Conservation (phyloP, 768 basidiomycete species). For the Mycena maculata region DNA sequence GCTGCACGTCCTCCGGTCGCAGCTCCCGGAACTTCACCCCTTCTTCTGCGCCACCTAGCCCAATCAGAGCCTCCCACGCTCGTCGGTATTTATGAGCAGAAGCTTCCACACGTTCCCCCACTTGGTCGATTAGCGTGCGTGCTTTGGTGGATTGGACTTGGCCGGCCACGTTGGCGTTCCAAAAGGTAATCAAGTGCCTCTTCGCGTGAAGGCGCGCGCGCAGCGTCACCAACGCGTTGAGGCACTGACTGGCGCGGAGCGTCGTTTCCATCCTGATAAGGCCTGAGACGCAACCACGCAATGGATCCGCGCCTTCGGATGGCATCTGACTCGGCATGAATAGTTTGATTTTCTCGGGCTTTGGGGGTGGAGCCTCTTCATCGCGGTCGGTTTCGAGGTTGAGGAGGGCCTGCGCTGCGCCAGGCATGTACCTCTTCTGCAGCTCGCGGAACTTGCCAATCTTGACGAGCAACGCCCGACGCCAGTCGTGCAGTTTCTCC, state of each 20-base stretch:
- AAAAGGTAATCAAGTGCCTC: conserved; percentile 2
- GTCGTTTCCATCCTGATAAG: no score
- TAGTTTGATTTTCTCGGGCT: not conserved
- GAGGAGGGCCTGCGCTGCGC: not conserved
- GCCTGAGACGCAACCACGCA: no score
- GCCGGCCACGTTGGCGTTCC: conserved; percentile 10
- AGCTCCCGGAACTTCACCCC: not conserved
- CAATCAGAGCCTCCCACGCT: no score
- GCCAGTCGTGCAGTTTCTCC: conserved; percentile 22
- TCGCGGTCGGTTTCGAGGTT: conserved; percentile 9
- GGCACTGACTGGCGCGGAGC: no score
- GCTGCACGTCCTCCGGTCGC: no score
- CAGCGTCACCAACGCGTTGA: no score
- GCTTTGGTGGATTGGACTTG: not conserved
- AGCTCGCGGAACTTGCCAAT: conserved; percentile 11
- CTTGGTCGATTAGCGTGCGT: no score
- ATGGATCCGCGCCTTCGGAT: no score
- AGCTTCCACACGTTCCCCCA: no score
- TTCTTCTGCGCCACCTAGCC: no score
- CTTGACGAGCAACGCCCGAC: conserved; percentile 2
- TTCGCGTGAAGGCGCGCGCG: conserved; percentile 18
- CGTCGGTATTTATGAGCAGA: no score
- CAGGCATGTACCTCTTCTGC: conserved; percentile 24
- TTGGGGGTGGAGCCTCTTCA: not conserved
- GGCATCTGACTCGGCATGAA: conserved; percentile 11